Conservation (phyloP, 305 asterid genomes). For the Andrographis paniculata region DNA sequence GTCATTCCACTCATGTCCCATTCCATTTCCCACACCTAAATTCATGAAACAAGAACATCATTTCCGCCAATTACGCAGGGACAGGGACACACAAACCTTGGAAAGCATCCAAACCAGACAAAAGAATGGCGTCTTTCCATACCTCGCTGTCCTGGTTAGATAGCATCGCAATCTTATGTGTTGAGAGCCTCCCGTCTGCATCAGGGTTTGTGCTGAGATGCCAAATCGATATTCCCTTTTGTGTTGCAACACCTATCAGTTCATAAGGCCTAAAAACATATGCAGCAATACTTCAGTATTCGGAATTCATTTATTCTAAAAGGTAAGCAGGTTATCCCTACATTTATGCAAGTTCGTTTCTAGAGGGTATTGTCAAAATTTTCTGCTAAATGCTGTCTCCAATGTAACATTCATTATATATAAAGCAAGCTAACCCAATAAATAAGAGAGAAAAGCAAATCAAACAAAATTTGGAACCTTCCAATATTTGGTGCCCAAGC, state of each 20-base stretch:
- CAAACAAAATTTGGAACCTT: constrained; percentile 41
- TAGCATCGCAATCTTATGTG: constrained; percentile 56
- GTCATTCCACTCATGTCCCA: constrained; percentile 99
- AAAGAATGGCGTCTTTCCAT: not conserved
- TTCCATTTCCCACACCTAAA: constrained; percentile 84
- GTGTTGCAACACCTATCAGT: constrained; percentile 75
- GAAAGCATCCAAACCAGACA: not conserved
- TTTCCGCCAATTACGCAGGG: not conserved
- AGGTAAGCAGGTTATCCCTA: no score
- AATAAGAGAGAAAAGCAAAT: constrained; percentile 2
- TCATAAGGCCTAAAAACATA: constrained; percentile 61
- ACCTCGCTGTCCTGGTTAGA: constrained; percentile 71
- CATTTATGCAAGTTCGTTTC: no score
- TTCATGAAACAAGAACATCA: not conserved
- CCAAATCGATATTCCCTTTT: constrained; percentile 82
- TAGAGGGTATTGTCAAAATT: no score
- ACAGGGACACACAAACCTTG: not conserved
- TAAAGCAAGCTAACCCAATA: not conserved
- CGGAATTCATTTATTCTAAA: no score
- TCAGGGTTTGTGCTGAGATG: constrained; percentile 71
- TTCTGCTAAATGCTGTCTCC: not conserved
- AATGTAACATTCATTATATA: constrained; percentile 1
- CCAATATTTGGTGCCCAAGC: constrained; percentile 97
- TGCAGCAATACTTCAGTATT: no score
- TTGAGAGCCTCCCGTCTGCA: constrained; percentile 68